Base-by-base conservation (phyloP, 805 yeast species). In the Myxozyma monticola region DNA sequence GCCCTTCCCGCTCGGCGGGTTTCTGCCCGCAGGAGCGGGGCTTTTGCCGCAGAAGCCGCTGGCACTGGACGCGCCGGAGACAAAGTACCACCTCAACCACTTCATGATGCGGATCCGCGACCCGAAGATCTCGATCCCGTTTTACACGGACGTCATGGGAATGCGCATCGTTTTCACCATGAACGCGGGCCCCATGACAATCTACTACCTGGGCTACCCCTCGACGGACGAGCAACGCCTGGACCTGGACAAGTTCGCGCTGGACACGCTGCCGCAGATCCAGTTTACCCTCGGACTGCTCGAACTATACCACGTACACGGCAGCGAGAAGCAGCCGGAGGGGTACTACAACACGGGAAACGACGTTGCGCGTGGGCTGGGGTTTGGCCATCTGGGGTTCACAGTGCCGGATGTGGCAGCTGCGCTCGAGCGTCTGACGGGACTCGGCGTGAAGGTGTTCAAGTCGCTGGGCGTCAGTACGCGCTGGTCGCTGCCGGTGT, bases 341-440 rank as follows among this genome's bases (percentile, higher is more conserved):
- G 45, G 45, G 17, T 42, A 42, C 22, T 68, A 84, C 39, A 85
- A 80, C 70, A 85, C 85, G 64, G 98, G 98, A 51, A 91, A 93
- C 66, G 81, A 76, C 8, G 88, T 83, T 43, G 90, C 93, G 35
- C 74, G 80, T 66, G 78, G 91, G 59, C 26, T 42, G 14, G 98
- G 98, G 0, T 91, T 89, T 65, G 98, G 99, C 20, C 99, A 91
- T 69, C 82, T 88, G 52, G 88, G 96, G 68, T 71, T 91, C 59
- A 76, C 96, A 1, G 96, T 89, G 10, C 86, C 88, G 59, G 83
- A 90, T 69, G 79, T 91, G 48, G 80, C 69, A 46, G 76, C 65
- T 10, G 71, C 81, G 3, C 87, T 90, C 67, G 69, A 70, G 37
- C 66, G 72, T 20, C 74, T 90, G 52, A 78, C 84, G 56, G 67